Percentiles rank a stretch among this genome's conserved stretches.
Evolutionary conservation across 2,329 filamentous ascomycete species (phyloP).

Genomic region (Aspergillus sp.): DNA sequence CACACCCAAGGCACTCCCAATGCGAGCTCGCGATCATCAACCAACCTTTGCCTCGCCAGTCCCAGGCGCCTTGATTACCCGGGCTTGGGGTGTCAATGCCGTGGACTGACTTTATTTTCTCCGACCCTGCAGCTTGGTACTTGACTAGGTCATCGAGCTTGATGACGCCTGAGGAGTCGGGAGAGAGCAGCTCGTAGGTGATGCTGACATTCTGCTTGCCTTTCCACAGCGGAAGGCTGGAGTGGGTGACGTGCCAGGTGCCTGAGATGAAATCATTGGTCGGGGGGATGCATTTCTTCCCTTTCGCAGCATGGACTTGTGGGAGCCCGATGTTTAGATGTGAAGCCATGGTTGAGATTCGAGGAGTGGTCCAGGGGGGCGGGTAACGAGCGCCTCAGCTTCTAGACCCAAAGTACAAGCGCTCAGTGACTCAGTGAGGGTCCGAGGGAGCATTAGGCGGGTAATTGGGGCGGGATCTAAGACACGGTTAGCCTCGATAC

Average conservation of each 20-base stretch:
- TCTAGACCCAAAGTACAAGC: neutral
- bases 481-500: neutral
- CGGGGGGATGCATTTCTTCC: slow-evolving; percentile 6
- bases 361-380: neutral
- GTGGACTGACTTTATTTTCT: slow-evolving; percentile 9
- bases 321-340: slow-evolving; percentile 3
- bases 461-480: neutral
- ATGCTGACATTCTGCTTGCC: slow-evolving; percentile 13
- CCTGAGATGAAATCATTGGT: slow-evolving; percentile 9
- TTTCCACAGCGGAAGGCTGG: slow-evolving; percentile 11
- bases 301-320: slow-evolving; percentile 1
- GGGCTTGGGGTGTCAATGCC: slow-evolving; percentile 8
- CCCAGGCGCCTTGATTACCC: slow-evolving; percentile 9
- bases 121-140: slow-evolving; percentile 8
- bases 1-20: slow-evolving; percentile 12
- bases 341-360: slow-evolving; percentile 7
- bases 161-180: neutral
- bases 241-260: slow-evolving; percentile 13
- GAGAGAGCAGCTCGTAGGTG: slow-evolving; percentile 7
- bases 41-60: slow-evolving; percentile 13
- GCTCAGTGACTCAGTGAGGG: neutral
- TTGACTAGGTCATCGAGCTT: slow-evolving; percentile 4
- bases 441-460: neutral
- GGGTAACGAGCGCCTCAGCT: neutral
- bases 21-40: slow-evolving; percentile 10